These are phyloP conservation scores for Verticillium nonalfalfae DNA, from an alignment of 2,329 filamentous ascomycete species.

Conservation along the genomic window DNA sequence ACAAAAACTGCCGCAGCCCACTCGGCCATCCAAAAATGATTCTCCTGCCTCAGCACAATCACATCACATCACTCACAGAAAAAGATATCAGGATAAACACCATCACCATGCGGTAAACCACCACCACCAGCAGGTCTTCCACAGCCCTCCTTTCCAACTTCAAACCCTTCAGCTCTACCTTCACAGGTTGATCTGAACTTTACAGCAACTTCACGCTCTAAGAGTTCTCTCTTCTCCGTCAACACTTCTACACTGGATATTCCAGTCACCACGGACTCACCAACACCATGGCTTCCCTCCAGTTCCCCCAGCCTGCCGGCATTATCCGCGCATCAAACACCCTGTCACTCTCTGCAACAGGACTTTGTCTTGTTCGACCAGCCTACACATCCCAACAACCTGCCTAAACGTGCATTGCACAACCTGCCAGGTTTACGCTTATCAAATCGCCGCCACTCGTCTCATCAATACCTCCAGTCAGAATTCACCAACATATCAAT, in stretches of 20 bases:
- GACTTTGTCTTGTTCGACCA: constrained; percentile 76
- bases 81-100: constrained; percentile 22
- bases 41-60: constrained; percentile 27
- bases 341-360: constrained; percentile 42
- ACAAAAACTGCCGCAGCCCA: constrained; percentile 13
- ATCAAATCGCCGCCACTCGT: constrained; percentile 38
- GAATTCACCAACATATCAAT: background rate
- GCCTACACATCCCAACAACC: constrained; percentile 33
- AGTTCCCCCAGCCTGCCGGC: constrained; percentile 58
- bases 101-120: constrained; percentile 44
- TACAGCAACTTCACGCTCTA: constrained; percentile 52
- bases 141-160: constrained; percentile 15
- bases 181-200: constrained; percentile 60
- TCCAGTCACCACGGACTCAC: constrained; percentile 75
- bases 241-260: constrained; percentile 61
- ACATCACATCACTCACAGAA: constrained; percentile 23
- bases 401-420: constrained; percentile 33
- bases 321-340: constrained; percentile 44
- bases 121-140: constrained; percentile 45
- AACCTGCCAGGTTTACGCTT: constrained; percentile 24
- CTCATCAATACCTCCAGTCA: constrained; percentile 39
- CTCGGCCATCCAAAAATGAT: constrained; percentile 18
- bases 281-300: constrained; percentile 76
- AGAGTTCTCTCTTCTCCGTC: constrained; percentile 50
- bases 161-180: constrained; percentile 44